Percentiles rank a stretch among this genome's conserved stretches.
Evolutionary conservation across 2,329 filamentous ascomycete genomes (phyloP).

Genomic region (Stagonosporopsis chrysanthemi): DNA sequence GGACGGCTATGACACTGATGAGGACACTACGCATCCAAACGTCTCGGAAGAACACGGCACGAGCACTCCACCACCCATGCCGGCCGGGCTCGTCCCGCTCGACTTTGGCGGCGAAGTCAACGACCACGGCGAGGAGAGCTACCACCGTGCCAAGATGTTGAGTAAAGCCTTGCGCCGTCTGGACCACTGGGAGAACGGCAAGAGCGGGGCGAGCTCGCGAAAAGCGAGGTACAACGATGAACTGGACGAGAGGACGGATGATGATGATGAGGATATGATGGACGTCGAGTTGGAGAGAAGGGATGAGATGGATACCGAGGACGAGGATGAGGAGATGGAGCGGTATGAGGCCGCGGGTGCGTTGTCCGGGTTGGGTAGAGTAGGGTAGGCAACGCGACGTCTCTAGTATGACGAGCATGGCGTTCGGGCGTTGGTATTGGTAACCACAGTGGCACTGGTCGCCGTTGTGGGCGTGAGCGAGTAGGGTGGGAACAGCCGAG

Average conservation of each 20-base stretch:
- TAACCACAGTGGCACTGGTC: not conserved
- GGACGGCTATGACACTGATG: conserved; percentile 58
- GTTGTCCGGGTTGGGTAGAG: not conserved
- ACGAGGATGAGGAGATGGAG: conserved; percentile 44
- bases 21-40: conserved; percentile 38
- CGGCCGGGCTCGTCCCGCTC: conserved; percentile 67
- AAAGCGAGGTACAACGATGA: conserved; percentile 10
- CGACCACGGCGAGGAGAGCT: conserved; percentile 79
- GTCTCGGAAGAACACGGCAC: conserved; percentile 47
- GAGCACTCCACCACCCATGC: conserved; percentile 44
- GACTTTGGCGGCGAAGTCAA: conserved; percentile 64
- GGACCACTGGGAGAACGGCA: conserved; percentile 70
- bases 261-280: conserved; percentile 44
- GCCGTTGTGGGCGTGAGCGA: not conserved
- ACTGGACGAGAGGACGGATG: conserved; percentile 15
- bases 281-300: conserved; percentile 35
- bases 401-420: not conserved
- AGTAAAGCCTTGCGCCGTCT: conserved; percentile 70
- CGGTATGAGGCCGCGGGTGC: not conserved
- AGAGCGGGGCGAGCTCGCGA: conserved; percentile 22
- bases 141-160: conserved; percentile 70
- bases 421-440: not conserved
- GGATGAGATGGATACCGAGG: conserved; percentile 42
- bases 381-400: not conserved
- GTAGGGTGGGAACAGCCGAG: not conserved